These are phyloP conservation scores for Silybum marianum DNA, from an alignment of 129 eudicot genomes.

Conservation along the genomic window DNA sequence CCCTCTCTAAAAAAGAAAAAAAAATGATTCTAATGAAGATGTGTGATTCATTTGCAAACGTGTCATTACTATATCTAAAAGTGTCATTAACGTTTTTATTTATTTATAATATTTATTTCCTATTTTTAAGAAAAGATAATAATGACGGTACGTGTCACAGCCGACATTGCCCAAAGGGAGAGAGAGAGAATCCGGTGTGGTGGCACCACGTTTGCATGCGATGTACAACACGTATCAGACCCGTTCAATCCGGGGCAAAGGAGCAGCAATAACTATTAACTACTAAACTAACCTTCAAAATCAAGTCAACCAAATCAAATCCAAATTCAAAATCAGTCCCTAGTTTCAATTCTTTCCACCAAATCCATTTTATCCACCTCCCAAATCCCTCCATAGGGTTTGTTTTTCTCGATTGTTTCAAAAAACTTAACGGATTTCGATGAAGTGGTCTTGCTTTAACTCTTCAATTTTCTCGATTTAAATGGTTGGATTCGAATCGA, in stretches of 20 bases:
- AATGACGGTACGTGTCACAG: constrained; percentile 6
- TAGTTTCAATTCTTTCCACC: neutral
- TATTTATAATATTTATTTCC: too few relatives aligned
- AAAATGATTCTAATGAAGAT: too few relatives aligned
- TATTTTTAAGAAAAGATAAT: neutral
- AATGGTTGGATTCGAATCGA: neutral
- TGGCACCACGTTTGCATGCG: constrained; percentile 9
- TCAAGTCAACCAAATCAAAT: neutral
- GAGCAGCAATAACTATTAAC: neutral
- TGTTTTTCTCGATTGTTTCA: neutral
- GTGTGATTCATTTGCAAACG: too few relatives aligned
- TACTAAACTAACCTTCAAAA: constrained; percentile 2
- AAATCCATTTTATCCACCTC: constrained; percentile 1
- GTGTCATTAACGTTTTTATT: too few relatives aligned
- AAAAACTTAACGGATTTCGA: neutral
- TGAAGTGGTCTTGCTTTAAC: constrained; percentile 12
- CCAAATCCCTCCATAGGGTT: neutral
- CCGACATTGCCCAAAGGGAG: constrained; percentile 25
- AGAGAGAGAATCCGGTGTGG: constrained; percentile 9
- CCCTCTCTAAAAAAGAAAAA: too few relatives aligned
- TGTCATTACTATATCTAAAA: too few relatives aligned
- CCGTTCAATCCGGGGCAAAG: constrained; percentile 16
- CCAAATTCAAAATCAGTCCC: neutral
- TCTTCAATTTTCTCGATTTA: constrained; percentile 6
- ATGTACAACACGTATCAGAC: constrained; percentile 28